Evolutionary conservation across 2,329 filamentous ascomycete genomes (phyloP), one percentile per base, ranked within the genome.

Genomic region (Fusarium verticillioides): DNA sequence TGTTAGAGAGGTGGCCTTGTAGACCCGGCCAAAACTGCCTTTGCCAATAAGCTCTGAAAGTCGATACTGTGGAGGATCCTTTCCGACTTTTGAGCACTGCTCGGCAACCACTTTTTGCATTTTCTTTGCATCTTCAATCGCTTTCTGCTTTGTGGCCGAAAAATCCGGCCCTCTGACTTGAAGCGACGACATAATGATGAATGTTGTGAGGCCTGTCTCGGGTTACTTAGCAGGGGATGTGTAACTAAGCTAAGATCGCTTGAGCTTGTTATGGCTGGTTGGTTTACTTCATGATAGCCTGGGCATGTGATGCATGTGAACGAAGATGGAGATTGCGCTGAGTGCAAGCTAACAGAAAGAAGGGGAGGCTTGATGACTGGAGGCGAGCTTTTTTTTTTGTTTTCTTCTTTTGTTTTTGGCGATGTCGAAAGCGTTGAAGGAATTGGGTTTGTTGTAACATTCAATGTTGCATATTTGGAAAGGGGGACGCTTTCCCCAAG

Each of bases 11-110:
- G 81, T 85, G 37, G 87, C 91, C 81, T 93, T 94, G 82, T 93
- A 94, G 21, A 94, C 92, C 40, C 92, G 88, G 4, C 92, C 92
- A 78, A 92, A 94, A 69, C 89, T 90, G 47, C 92, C 92, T 79
- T 94, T 94, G 63, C 92, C 92, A 74, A 94, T 94, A 62, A 94
- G 85, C 80, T 94, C 92, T 18, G 88, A 85, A 40, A 94, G 89
- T n/a, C 87, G 86, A 74, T 94, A 94, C 19, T 86, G 87, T 3
- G 92, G 92, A 9, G 88, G 84, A 32, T 89, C 86, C 65, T 90
- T 89, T 43, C 89, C 89, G 37, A 85, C 83, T 63, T 89, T 89
- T 63, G 85, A 85, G 72, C 90, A 91, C 67, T 89, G 85, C 72
- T 93, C 90, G 53, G 88, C 83, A 34, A 94, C 90, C 5, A 87